Percentiles rank a stretch among this genome's conserved stretches.
These are phyloP conservation scores for Phytopythium ostracodes DNA, from an alignment of 352 stramenopile species.

Conservation along the genomic window DNA sequence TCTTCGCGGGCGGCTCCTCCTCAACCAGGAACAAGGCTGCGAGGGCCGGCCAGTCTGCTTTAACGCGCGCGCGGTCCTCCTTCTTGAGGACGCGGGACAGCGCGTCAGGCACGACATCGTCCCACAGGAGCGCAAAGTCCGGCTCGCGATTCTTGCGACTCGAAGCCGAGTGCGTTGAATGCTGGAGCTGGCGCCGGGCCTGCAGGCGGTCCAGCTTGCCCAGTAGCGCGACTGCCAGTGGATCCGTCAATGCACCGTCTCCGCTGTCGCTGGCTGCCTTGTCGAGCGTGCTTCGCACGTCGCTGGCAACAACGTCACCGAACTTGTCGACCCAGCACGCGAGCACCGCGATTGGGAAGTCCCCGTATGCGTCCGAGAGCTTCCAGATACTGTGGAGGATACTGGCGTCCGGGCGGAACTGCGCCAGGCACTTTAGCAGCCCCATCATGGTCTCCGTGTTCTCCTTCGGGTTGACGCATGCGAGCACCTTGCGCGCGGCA, in stretches of 20 bases:
- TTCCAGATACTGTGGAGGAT: constrained; percentile 79
- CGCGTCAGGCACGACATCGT: constrained; percentile 30
- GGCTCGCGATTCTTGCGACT: constrained; percentile 10
- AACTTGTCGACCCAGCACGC: constrained; percentile 72
- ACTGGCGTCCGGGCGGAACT: constrained; percentile 57
- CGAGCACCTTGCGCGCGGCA: constrained; percentile 71
- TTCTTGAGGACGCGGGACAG: constrained; percentile 39
- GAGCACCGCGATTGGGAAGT: constrained; percentile 66
- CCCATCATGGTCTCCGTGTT: constrained; percentile 70
- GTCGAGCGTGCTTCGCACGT: constrained; percentile 47
- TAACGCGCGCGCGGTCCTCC: constrained; percentile 8
- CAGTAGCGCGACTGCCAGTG: constrained; percentile 37
- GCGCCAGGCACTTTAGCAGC: constrained; percentile 70
- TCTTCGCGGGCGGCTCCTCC: constrained; percentile 54
- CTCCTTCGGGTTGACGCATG: constrained; percentile 67
- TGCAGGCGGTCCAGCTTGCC: constrained; percentile 65
- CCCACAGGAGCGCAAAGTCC: constrained; percentile 34
- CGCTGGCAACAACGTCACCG: constrained; percentile 46
- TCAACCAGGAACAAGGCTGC: constrained; percentile 15
- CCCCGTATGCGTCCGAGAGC: constrained; percentile 50
- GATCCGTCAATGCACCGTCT: constrained; percentile 34
- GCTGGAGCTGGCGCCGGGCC: constrained; percentile 16
- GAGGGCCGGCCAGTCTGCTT: constrained; percentile 24
- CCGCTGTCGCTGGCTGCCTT: constrained; percentile 10
- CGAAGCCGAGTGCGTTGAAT: not conserved